These are phyloP conservation scores for Coix lacrymajobi DNA, from an alignment of 176 grass and related monocot genomes.

Conservation along the genomic window DNA sequence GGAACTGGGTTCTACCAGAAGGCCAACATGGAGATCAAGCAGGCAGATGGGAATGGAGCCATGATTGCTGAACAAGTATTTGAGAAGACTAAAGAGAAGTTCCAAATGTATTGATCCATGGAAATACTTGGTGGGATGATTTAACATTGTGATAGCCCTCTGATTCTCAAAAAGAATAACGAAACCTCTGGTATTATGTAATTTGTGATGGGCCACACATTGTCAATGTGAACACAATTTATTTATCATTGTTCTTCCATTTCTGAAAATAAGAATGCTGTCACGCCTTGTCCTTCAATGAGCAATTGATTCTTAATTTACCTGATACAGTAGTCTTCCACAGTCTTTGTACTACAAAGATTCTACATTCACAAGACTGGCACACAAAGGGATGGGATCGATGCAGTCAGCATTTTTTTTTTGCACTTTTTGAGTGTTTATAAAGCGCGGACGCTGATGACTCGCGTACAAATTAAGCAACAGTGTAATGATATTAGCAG, in stretches of 20 bases:
- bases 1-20: constrained; percentile 92
- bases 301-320: neutral
- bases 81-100: constrained; percentile 91
- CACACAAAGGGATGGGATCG: too few relatives aligned
- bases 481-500: too few relatives aligned
- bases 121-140: constrained; percentile 17
- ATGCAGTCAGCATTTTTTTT: too few relatives aligned
- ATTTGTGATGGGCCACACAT: neutral
- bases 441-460: too few relatives aligned
- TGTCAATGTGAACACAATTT: constrained; percentile 25
- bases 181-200: neutral
- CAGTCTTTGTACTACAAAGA: too few relatives aligned
- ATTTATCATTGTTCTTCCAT: neutral
- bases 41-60: constrained; percentile 80
- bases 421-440: too few relatives aligned
- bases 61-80: constrained; percentile 92
- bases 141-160: constrained; percentile 16
- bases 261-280: neutral
- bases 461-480: too few relatives aligned
- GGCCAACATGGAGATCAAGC: constrained; percentile 84
- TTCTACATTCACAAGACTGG: too few relatives aligned
- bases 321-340: neutral
- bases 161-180: constrained; percentile 32
- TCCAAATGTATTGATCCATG: constrained; percentile 70
- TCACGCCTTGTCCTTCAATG: neutral